Percentiles rank a stretch among this genome's conserved stretches.
These are phyloP conservation scores for Ganoderma boninense DNA, from an alignment of 1,284 basidiomycete genomes.

Conservation along the genomic window DNA sequence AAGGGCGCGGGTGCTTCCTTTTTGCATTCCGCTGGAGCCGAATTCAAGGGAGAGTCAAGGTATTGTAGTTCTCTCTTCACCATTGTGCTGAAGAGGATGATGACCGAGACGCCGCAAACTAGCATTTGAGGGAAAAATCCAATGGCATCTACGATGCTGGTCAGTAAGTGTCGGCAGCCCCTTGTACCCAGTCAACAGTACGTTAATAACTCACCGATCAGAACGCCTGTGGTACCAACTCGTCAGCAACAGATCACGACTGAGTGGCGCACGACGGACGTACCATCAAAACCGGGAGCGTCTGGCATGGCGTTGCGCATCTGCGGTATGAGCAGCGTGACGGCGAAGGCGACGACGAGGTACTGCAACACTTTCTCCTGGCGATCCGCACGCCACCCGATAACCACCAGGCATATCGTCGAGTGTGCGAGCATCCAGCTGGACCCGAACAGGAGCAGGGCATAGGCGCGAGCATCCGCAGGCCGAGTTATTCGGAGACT, in stretches of 20 bases:
- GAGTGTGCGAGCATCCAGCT: conserved; percentile 65
- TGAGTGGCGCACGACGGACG: conserved; percentile 26
- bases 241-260: not conserved
- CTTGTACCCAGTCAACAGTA: not conserved
- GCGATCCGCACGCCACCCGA: conserved; percentile 48
- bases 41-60: conserved; percentile 11
- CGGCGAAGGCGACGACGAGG: conserved; percentile 49
- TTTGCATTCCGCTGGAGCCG: not conserved
- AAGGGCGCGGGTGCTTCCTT: conserved; percentile 35
- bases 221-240: conserved; percentile 45
- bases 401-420: conserved; percentile 52
- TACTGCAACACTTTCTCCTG: conserved; percentile 47
- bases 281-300: conserved; percentile 63
- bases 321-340: conserved; percentile 58
- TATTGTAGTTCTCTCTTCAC: conserved; percentile 50
- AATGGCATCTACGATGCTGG: conserved; percentile 51
- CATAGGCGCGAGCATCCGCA: conserved; percentile 51
- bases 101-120: conserved; percentile 49
- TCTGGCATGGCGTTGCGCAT: conserved; percentile 65
- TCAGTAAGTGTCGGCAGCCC: not conserved
- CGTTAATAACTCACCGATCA: conserved; percentile 49
- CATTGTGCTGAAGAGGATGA: conserved; percentile 52
- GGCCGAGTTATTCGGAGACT: conserved; percentile 55
- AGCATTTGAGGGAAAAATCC: conserved; percentile 68
- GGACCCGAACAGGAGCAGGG: conserved; percentile 55